Conservation (phyloP, 2,329 filamentous ascomycete species). For the Fusarium sp. region DNA sequence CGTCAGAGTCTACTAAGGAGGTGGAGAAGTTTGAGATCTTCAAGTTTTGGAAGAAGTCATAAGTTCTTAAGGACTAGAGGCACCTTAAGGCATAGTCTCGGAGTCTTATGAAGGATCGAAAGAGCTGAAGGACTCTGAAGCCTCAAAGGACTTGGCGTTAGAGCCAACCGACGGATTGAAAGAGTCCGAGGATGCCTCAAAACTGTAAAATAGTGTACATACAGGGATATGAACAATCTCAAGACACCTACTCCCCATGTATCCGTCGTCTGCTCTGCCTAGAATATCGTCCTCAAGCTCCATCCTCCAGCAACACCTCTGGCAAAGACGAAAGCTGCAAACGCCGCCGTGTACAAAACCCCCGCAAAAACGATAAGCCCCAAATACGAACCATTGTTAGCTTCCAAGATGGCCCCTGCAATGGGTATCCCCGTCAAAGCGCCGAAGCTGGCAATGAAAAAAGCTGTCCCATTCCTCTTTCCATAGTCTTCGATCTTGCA, state of each 20-base stretch:
- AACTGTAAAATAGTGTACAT: neutral
- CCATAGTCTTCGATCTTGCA: constrained; percentile 77
- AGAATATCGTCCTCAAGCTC: constrained; percentile 9
- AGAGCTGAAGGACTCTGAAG: neutral
- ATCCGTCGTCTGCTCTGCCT: neutral
- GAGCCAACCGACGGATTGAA: neutral
- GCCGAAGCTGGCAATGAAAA: constrained; percentile 73
- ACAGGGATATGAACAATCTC: neutral
- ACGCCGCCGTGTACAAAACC: constrained; percentile 8
- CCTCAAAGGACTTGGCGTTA: neutral
- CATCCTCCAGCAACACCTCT: constrained; percentile 16
- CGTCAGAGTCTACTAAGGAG: neutral
- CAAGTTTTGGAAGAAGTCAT: neutral
- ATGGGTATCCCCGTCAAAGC: constrained; percentile 67
- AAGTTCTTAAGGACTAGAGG: neutral
- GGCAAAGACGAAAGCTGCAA: constrained; percentile 5
- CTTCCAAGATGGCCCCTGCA: constrained; percentile 54
- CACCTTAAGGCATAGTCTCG: neutral
- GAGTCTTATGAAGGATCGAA: neutral
- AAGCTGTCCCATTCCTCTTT: constrained; percentile 75
- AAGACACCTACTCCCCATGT: neutral
- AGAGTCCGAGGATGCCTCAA: neutral
- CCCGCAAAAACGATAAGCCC: constrained; percentile 21
- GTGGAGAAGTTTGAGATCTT: neutral
- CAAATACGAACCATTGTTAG: constrained; percentile 1